Conservation (phyloP, 2,329 filamentous ascomycete genomes). For the Knufia petricola region DNA sequence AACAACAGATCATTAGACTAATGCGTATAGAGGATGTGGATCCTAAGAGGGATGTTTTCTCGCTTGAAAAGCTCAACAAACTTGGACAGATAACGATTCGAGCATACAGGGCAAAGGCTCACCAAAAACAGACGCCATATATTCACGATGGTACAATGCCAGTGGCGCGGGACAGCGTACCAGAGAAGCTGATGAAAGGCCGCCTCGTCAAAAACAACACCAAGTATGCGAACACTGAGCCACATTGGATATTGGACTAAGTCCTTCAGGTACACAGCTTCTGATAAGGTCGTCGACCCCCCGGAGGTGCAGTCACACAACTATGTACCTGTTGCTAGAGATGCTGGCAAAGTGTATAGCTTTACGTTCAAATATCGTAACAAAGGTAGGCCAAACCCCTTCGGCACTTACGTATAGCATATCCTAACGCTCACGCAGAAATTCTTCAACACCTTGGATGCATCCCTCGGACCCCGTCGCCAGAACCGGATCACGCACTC, state of each 20-base stretch:
- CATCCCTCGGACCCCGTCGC: constrained; percentile 12
- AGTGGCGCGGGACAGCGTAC: neutral
- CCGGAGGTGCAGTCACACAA: neutral
- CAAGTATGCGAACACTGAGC: neutral
- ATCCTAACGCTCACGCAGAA: constrained; percentile 4
- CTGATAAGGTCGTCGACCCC: neutral
- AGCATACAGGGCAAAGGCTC: neutral
- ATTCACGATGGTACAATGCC: neutral
- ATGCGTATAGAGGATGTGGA: neutral
- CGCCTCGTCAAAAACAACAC: neutral
- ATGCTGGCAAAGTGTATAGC: neutral
- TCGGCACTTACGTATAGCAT: neutral
- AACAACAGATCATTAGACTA: too few species aligned
- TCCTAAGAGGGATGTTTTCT: neutral
- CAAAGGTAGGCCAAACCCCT: constrained; percentile 1
- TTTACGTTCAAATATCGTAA: constrained; percentile 12
- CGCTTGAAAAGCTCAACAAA: neutral
- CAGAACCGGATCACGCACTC: constrained; percentile 4
- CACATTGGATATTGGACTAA: neutral
- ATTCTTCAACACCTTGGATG: constrained; percentile 13
- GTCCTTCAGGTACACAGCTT: neutral
- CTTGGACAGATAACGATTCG: neutral
- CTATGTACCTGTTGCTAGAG: neutral
- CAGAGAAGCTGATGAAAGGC: constrained; percentile 3
- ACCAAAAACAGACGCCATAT: neutral